Percentiles rank a stretch among this genome's conserved stretches.
Conservation (phyloP, 768 basidiomycete genomes). For the Leccinellum rugosiceps region DNA sequence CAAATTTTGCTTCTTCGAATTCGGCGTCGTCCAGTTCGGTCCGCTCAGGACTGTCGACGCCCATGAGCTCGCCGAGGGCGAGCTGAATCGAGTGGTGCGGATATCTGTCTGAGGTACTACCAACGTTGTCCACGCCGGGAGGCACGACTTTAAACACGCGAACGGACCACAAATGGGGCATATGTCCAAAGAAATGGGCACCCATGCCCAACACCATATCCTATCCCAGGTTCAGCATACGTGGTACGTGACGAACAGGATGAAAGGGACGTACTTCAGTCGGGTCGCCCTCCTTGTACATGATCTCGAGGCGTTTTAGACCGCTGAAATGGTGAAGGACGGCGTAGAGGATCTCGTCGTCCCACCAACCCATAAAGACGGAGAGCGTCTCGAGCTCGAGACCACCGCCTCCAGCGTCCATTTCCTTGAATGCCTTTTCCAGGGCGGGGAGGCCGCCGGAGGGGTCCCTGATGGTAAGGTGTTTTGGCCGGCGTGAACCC, state of each 20-base stretch:
- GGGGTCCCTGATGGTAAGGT: slow-evolving; percentile 26
- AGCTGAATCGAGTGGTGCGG: slow-evolving; percentile 12
- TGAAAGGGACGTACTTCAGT: slow-evolving; percentile 36
- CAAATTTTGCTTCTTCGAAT: slow-evolving; percentile 17
- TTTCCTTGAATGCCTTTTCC: slow-evolving; percentile 27
- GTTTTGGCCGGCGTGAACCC: slow-evolving; percentile 14
- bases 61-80: slow-evolving; percentile 9
- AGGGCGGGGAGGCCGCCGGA: slow-evolving; percentile 18
- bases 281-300: slow-evolving; percentile 37
- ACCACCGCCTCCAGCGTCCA: slow-evolving; percentile 18
- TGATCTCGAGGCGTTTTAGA: slow-evolving; percentile 39
- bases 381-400: slow-evolving; percentile 29
- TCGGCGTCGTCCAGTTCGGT: slow-evolving; percentile 21
- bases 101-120: slow-evolving; percentile 6
- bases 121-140: slow-evolving; percentile 8
- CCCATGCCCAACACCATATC: slow-evolving; percentile 42
- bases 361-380: slow-evolving; percentile 41
- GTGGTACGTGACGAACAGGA: neutral
- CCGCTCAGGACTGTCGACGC: slow-evolving; percentile 10
- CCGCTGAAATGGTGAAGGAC: slow-evolving; percentile 36
- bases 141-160: slow-evolving; percentile 35
- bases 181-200: slow-evolving; percentile 37
- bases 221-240: slow-evolving; percentile 13
- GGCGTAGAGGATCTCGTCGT: slow-evolving; percentile 44
- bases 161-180: slow-evolving; percentile 37